Evolutionary conservation across 129 eudicot genomes (phyloP), one percentile per base, ranked within the genome.

Genomic region (Mikania micrantha): DNA sequence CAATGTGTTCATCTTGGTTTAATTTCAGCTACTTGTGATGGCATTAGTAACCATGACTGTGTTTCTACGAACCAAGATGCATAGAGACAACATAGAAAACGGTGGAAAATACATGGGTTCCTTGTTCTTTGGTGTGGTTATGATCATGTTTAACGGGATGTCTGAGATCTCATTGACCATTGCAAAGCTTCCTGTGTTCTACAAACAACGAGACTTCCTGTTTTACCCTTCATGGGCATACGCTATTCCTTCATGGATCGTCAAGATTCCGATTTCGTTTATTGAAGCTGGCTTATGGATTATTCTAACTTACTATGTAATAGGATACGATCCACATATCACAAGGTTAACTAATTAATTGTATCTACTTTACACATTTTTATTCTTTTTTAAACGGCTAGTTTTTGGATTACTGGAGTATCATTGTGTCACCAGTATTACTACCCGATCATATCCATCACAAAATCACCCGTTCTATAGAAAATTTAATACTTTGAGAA

Each of bases 221-320:
- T 91, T 91, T 57, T 91, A 38, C 41, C 97, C 97, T 0, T 22
- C 95, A 4, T 91, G 97, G 95, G 74, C 85, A 3, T 87, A 87
- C 77, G 72, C 92, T 9, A 61, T 91, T 22, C 97, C 97, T 13
- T 31, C 74, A 4, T 91, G 95, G 95, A 31, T 85, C 35, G 65
- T 83, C 25, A 83, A 67, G 77, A 81, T 91, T 49, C 97, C 97
- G 0, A 44, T 85, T n/a, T 63, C 86, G 7, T 57, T 87, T 59
- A 13, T 85, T 12, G 97, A 91, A 80, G 81, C 72, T 22, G 78
- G 42, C 3, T 60, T 78, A 34, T 87, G 88, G 92, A 72, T 80
- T 12, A 13, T 15, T 42, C 63, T 77, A 34, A 85, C 95, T 9
- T 90, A 90, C 62, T 90, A 87, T 58, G 91, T 75, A 2, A 72